These are phyloP conservation scores for Alloteropsis angusta DNA, from an alignment of 202 grass and related monocot species.

Conservation along the genomic window DNA sequence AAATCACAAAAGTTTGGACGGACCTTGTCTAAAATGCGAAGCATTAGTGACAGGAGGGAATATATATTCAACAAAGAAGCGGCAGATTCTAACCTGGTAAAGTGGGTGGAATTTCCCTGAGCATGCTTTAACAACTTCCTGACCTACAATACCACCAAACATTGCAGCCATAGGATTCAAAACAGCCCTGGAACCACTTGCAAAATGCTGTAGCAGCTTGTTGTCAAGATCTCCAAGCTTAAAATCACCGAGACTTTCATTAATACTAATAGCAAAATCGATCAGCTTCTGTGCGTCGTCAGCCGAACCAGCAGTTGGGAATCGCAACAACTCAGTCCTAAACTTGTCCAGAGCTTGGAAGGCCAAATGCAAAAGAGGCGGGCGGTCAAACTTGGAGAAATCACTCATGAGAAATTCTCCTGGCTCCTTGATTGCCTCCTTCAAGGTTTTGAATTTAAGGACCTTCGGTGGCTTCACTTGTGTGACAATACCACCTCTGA, in stretches of 20 bases:
- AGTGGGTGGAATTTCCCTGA: slow-evolving; percentile 89
- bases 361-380: slow-evolving; percentile 72
- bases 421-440: slow-evolving; percentile 65
- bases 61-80: neutral
- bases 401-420: slow-evolving; percentile 93
- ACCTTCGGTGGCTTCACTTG: slow-evolving; percentile 81
- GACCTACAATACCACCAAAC: slow-evolving; percentile 91
- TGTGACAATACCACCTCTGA: slow-evolving; percentile 83
- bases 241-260: slow-evolving; percentile 49
- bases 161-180: slow-evolving; percentile 94
- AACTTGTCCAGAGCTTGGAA: slow-evolving; percentile 98
- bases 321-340: slow-evolving; percentile 42
- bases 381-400: slow-evolving; percentile 83
- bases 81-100: slow-evolving; percentile 52
- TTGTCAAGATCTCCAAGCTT: slow-evolving; percentile 78
- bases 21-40: neutral
- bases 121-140: slow-evolving; percentile 90
- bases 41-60: neutral
- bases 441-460: slow-evolving; percentile 68
- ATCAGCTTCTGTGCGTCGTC: slow-evolving; percentile 73
- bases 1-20: neutral
- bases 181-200: slow-evolving; percentile 67
- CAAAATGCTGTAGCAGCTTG: slow-evolving; percentile 63
- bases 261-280: slow-evolving; percentile 49
- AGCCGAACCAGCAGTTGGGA: slow-evolving; percentile 65